Conservation (phyloP, 2,329 filamentous ascomycete species). For the Neopestalotiopsis sp. region DNA sequence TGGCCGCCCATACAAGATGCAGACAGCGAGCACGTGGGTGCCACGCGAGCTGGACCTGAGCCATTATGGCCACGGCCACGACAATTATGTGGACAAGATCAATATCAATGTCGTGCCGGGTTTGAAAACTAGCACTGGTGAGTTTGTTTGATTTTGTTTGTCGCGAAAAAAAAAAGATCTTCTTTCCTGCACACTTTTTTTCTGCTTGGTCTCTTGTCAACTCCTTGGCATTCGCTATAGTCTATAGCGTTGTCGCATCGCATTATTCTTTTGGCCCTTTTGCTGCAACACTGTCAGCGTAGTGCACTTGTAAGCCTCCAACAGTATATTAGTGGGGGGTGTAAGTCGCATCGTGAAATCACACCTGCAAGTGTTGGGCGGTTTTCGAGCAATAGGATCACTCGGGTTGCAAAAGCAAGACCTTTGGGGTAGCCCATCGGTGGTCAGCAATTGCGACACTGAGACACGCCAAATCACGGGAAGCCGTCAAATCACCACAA, state of each 20-base stretch:
- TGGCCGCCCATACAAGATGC: constrained; percentile 36
- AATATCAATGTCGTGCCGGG: constrained; percentile 63
- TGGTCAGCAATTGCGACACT: background rate
- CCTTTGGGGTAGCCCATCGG: background rate
- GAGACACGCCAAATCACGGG: background rate
- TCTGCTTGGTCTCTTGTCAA: constrained; percentile 21
- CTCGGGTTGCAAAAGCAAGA: background rate
- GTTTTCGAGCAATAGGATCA: background rate
- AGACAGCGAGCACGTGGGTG: constrained; percentile 40
- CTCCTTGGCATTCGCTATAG: constrained; percentile 21
- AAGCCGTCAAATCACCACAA: background rate
- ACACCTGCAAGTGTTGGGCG: background rate
- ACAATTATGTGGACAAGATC: constrained; percentile 58
- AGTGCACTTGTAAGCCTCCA: background rate
- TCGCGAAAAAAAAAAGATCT: background rate
- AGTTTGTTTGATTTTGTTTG: constrained; percentile 36
- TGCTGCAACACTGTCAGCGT: constrained; percentile 1
- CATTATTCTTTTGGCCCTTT: constrained; percentile 12
- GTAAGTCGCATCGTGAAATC: constrained; percentile 24
- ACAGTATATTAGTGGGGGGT: constrained; percentile 23
- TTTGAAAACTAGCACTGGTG: constrained; percentile 65
- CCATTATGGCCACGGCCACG: constrained; percentile 38
- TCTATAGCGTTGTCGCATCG: constrained; percentile 25
- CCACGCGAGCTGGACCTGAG: constrained; percentile 39
- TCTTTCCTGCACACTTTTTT: constrained; percentile 15